These are phyloP conservation scores for Ceratocystis papillata DNA, from an alignment of 2,329 filamentous ascomycete genomes.

Conservation along the genomic window DNA sequence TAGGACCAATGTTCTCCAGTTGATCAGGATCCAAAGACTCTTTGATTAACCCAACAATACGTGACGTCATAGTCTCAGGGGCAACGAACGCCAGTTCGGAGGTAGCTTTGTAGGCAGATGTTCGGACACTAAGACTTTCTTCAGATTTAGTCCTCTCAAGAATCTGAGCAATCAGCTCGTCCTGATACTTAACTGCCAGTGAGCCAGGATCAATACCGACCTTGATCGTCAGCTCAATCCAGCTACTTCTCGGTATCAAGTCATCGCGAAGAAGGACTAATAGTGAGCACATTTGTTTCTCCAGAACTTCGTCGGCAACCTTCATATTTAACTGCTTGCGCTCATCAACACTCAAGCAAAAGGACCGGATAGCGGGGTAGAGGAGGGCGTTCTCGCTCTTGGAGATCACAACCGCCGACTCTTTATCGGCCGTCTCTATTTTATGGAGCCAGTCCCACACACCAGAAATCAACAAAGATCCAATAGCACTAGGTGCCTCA, in stretches of 20 bases:
- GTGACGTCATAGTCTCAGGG: conserved; percentile 66
- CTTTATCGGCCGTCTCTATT: conserved; percentile 62
- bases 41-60: conserved; percentile 62
- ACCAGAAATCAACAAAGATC: conserved; percentile 54
- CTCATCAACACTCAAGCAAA: conserved; percentile 51
- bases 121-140: conserved; percentile 39
- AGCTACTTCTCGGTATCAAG: conserved; percentile 64
- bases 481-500: conserved; percentile 46
- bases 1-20: conserved; percentile 63
- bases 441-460: conserved; percentile 70
- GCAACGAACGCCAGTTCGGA: conserved; percentile 91
- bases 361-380: conserved; percentile 47
- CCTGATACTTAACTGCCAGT: conserved; percentile 54
- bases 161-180: conserved; percentile 59
- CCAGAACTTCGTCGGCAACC: conserved; percentile 42
- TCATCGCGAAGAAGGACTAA: conserved; percentile 68
- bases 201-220: conserved; percentile 73
- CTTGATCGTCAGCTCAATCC: conserved; percentile 80
- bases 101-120: conserved; percentile 71
- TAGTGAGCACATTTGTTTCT: conserved; percentile 62
- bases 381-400: conserved; percentile 57
- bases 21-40: conserved; percentile 61
- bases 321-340: conserved; percentile 35
- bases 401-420: conserved; percentile 55
- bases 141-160: conserved; percentile 38